Evolutionary conservation across 768 basidiomycete species (phyloP).

Genomic region (Amanita exitialis): DNA sequence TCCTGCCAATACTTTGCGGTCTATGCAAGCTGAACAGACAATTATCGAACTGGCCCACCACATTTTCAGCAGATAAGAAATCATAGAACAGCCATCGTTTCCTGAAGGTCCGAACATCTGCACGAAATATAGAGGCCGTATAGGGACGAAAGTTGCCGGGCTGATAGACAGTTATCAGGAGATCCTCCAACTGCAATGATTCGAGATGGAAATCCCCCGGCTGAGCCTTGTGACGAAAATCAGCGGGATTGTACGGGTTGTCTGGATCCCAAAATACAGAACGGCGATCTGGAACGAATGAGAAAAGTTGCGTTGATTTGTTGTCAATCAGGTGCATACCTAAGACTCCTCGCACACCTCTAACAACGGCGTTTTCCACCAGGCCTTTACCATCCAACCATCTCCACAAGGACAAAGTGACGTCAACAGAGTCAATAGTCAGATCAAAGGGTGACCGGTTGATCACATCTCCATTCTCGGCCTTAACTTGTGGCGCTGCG

Average conservation of each 20-base stretch:
- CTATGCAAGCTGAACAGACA: constrained; percentile 94
- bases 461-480: constrained; percentile 34
- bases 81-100: constrained; percentile 97
- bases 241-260: constrained; percentile 68
- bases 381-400: constrained; percentile 97
- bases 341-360: constrained; percentile 88
- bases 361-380: constrained; percentile 82
- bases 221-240: constrained; percentile 63
- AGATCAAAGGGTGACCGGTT: constrained; percentile 92
- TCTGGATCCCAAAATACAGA: constrained; percentile 81
- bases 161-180: constrained; percentile 90
- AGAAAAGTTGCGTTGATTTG: not conserved
- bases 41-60: constrained; percentile 97
- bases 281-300: constrained; percentile 57
- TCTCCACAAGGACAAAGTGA: constrained; percentile 79
- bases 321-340: constrained; percentile 37
- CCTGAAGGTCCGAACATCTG: constrained; percentile 72
- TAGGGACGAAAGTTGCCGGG: constrained; percentile 89
- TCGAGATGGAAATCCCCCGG: constrained; percentile 91
- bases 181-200: constrained; percentile 82
- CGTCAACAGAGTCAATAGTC: constrained; percentile 90
- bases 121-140: constrained; percentile 88
- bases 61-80: constrained; percentile 85
- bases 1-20: constrained; percentile 91
- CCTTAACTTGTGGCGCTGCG: constrained; percentile 16